Conservation (phyloP, 2,329 filamentous ascomycete genomes). For the Graphium sp. region DNA sequence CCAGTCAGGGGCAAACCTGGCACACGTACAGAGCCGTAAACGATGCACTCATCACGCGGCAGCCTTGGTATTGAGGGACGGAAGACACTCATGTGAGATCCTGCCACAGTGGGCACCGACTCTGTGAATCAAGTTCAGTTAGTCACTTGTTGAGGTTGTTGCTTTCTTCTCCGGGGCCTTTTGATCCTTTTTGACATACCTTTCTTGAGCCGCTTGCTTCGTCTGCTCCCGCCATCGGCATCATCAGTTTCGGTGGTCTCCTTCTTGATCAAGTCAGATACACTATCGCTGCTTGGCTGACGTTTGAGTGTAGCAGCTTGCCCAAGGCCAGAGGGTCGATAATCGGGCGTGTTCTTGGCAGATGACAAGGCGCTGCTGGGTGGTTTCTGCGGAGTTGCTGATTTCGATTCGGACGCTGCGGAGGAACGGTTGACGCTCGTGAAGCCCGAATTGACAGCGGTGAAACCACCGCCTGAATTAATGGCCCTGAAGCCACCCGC, state of each 20-base stretch:
- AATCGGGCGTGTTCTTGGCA: conserved; percentile 48
- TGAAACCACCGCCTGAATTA: conserved; percentile 48
- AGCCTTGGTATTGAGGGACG: conserved; percentile 61
- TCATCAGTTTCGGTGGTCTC: conserved; percentile 35
- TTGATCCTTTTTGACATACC: too few species aligned
- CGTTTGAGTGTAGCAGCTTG: conserved; percentile 56
- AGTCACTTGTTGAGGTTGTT: conserved; percentile 10
- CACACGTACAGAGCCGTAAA: too few species aligned
- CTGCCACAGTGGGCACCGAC: conserved; percentile 69
- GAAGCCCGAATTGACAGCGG: conserved; percentile 55
- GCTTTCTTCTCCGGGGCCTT: too few species aligned
- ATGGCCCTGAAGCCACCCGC: conserved; percentile 43
- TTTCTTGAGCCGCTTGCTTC: conserved; percentile 87
- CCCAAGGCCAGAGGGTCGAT: conserved; percentile 35
- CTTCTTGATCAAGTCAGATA: conserved; percentile 30
- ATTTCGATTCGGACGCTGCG: conserved; percentile 2
- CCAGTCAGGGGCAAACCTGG: too few species aligned
- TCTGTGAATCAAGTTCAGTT: too few species aligned
- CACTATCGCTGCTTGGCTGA: conserved; percentile 46
- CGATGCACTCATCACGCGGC: conserved; percentile 34
- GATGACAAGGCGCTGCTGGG: conserved; percentile 46
- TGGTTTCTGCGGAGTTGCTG: conserved; percentile 19
- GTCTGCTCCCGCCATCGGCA: conserved; percentile 50
- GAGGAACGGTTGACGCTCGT: conserved; percentile 44
- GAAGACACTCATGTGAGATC: conserved; percentile 92